These are phyloP conservation scores for Tricholoma flavovirens DNA, from an alignment of 768 basidiomycete genomes.

Conservation along the genomic window DNA sequence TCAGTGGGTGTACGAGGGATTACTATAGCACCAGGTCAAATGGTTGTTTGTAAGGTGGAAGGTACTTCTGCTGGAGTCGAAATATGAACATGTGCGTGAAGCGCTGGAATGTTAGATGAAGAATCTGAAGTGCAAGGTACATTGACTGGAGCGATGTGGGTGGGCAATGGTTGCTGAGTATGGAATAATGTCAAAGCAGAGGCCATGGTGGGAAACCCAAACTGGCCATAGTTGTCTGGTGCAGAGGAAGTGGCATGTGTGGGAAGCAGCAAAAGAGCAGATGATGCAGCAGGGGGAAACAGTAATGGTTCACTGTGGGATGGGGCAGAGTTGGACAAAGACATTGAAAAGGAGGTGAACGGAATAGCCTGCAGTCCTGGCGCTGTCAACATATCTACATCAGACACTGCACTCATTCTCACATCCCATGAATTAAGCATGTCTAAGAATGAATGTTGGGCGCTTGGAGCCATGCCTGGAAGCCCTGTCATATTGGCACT, in stretches of 20 bases:
- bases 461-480: neutral
- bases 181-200: neutral
- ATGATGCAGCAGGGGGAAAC: neutral
- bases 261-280: neutral
- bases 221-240: neutral
- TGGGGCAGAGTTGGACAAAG: neutral
- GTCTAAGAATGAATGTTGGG: neutral
- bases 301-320: neutral
- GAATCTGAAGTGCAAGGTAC: neutral
- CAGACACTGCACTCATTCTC: neutral
- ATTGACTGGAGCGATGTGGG: neutral
- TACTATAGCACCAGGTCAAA: neutral
- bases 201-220: neutral
- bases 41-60: neutral
- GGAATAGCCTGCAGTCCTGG: neutral
- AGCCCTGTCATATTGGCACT: neutral
- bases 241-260: neutral
- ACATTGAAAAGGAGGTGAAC: neutral
- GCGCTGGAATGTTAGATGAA: neutral
- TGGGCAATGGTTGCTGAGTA: neutral
- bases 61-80: neutral
- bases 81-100: neutral
- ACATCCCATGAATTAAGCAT: no score
- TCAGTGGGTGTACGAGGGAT: neutral
- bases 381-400: neutral